Evolutionary conservation across 805 yeast genomes (phyloP).

Genomic region (Yamadazyma kitorensis): DNA sequence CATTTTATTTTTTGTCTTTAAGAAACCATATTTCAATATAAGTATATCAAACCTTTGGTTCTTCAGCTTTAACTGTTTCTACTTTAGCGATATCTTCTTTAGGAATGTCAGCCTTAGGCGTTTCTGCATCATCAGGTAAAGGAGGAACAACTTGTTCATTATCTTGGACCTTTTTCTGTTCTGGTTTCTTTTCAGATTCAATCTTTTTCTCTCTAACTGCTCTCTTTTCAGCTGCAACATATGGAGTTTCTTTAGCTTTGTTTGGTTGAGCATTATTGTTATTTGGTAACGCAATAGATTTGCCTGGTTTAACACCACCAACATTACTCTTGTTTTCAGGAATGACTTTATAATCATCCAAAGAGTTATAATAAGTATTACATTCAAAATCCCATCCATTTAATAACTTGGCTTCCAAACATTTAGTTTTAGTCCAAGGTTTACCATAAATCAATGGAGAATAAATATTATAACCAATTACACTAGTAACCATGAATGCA

Average conservation of each 20-base stretch:
- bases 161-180: conserved; percentile 1
- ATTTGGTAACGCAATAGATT: conserved; percentile 8
- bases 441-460: conserved; percentile 76
- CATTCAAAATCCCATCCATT: conserved; percentile 90
- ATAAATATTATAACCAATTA: conserved; percentile 56
- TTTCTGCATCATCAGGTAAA: conserved; percentile 10
- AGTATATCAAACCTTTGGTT: too few species aligned
- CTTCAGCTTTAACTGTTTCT: too few species aligned
- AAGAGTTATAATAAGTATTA: conserved; percentile 43
- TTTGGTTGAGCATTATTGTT: conserved; percentile 14
- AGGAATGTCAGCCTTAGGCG: too few species aligned
- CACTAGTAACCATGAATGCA: conserved; percentile 47
- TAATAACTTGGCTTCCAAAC: conserved; percentile 59
- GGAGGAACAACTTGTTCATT: conserved; percentile 10
- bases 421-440: conserved; percentile 71
- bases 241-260: conserved; percentile 25
- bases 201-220: conserved; percentile 3
- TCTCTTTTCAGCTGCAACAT: conserved; percentile 6
- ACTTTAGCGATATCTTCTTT: too few species aligned
- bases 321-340: conserved; percentile 7
- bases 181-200: conserved; percentile 3
- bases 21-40: too few species aligned
- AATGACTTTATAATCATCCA: conserved; percentile 21
- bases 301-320: conserved; percentile 4
- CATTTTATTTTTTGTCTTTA: too few species aligned